Percentiles rank a stretch among this genome's conserved stretches.
Evolutionary conservation across 345 rosid species (phyloP).

Genomic region (Eucalyptus caleyi): DNA sequence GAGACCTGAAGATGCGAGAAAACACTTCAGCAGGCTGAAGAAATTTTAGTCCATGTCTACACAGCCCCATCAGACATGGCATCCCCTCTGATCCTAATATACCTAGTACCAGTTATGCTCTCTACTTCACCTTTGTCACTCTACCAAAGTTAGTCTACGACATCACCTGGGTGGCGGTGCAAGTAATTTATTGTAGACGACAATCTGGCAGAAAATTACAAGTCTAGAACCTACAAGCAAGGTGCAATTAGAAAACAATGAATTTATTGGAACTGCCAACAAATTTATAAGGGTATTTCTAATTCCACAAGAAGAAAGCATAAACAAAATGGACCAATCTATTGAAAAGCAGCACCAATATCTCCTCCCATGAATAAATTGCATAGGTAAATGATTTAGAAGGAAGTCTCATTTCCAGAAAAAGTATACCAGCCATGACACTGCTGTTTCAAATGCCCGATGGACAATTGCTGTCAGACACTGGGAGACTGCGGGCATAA

Average conservation of each 20-base stretch:
- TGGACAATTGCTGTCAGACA: constrained; percentile 91
- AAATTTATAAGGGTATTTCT: background rate
- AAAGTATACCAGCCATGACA: constrained; percentile 75
- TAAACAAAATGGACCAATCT: background rate
- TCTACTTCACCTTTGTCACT: background rate
- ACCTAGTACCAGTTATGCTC: background rate
- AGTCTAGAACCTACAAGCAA: background rate
- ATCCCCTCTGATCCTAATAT: background rate
- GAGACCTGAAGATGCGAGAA: background rate
- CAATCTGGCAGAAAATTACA: background rate
- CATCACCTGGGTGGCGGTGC: background rate
- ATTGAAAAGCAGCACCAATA: background rate
- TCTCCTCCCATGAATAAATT: background rate
- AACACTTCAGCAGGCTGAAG: background rate
- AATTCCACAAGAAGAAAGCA: background rate
- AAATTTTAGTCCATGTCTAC: background rate
- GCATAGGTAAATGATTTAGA: background rate
- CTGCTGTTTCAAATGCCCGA: constrained; percentile 86
- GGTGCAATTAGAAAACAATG: background rate
- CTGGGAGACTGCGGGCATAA: constrained; percentile 81
- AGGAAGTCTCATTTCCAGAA: background rate
- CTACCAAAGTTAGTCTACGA: background rate
- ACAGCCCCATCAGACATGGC: background rate
- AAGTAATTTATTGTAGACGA: background rate
- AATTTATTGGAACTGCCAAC: background rate